A percentile compares a stretch with the other conserved stretches of the same genome.
These are phyloP conservation scores for Ceratobasidium sp. DNA, from an alignment of 1,284 basidiomycete genomes.

Conservation along the genomic window DNA sequence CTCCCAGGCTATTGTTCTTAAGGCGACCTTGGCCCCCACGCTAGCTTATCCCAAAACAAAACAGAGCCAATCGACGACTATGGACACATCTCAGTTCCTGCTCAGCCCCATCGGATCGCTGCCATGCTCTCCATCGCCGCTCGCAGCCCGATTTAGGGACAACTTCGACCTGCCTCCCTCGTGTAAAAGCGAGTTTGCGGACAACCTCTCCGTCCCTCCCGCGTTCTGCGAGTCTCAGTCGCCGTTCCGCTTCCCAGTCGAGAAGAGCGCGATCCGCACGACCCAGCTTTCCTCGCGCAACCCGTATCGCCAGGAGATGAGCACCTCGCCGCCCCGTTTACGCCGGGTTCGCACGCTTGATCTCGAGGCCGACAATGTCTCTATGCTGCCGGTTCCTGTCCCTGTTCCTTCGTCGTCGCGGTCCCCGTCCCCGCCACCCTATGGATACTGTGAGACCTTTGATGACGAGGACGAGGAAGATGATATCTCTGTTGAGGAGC, in stretches of 20 bases:
- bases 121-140: constrained; percentile 38
- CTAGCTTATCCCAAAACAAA: constrained; percentile 15
- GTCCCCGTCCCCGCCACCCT: constrained; percentile 38
- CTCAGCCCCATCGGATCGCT: constrained; percentile 43
- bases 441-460: constrained; percentile 36
- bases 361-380: constrained; percentile 31
- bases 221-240: constrained; percentile 38
- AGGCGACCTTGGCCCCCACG: constrained; percentile 8
- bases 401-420: constrained; percentile 20
- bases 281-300: constrained; percentile 27
- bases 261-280: constrained; percentile 20
- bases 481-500: constrained; percentile 36
- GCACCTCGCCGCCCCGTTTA: constrained; percentile 35
- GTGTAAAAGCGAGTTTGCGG: constrained; percentile 43
- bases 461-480: constrained; percentile 36
- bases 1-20: constrained; percentile 18
- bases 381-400: background rate
- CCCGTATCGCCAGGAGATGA: constrained; percentile 35
- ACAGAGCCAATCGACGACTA: constrained; percentile 12
- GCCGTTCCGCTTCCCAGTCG: constrained; percentile 28
- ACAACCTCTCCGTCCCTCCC: constrained; percentile 38
- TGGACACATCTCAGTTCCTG: constrained; percentile 45
- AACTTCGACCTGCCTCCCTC: constrained; percentile 40
- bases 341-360: constrained; percentile 40
- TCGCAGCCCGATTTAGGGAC: constrained; percentile 40